Conservation (phyloP, 805 yeast species). For the Candida gorgasii region DNA sequence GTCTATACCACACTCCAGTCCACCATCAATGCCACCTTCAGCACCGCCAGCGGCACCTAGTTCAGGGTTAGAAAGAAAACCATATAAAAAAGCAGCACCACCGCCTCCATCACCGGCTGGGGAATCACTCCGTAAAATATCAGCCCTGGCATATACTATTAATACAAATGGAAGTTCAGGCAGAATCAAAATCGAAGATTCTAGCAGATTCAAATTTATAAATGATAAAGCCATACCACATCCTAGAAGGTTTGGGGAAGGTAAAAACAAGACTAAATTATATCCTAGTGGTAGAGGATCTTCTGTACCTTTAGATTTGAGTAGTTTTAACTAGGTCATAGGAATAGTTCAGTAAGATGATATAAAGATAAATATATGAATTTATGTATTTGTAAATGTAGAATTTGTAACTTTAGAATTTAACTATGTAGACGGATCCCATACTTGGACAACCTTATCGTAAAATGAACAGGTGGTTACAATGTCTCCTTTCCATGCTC, state of each 20-base stretch:
- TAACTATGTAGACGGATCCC: conserved; percentile 45
- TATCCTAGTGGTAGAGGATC: conserved; percentile 96
- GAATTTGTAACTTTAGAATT: no score
- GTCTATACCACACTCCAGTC: conserved; percentile 5
- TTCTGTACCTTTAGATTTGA: conserved; percentile 79
- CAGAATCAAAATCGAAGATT: conserved; percentile 62
- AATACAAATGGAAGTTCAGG: conserved; percentile 13
- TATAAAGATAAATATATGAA: background rate
- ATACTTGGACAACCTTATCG: conserved; percentile 76
- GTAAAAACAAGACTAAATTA: conserved; percentile 50
- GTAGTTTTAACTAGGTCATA: conserved; percentile 19
- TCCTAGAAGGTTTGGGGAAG: conserved; percentile 77
- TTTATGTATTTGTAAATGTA: no score
- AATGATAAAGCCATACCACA: conserved; percentile 74
- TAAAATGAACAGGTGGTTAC: conserved; percentile 86
- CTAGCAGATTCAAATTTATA: conserved; percentile 60
- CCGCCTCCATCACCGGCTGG: conserved; percentile 48
- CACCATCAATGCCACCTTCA: conserved; percentile 25
- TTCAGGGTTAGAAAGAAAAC: conserved; percentile 15
- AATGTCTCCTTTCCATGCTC: conserved; percentile 70
- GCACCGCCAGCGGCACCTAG: conserved; percentile 21
- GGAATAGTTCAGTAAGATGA: background rate
- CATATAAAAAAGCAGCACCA: conserved; percentile 34
- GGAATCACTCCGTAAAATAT: conserved; percentile 56
- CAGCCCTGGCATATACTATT: conserved; percentile 67